Base-by-base conservation (phyloP, 495 filamentous ascomycete species). In the Penicillium taxi region DNA sequence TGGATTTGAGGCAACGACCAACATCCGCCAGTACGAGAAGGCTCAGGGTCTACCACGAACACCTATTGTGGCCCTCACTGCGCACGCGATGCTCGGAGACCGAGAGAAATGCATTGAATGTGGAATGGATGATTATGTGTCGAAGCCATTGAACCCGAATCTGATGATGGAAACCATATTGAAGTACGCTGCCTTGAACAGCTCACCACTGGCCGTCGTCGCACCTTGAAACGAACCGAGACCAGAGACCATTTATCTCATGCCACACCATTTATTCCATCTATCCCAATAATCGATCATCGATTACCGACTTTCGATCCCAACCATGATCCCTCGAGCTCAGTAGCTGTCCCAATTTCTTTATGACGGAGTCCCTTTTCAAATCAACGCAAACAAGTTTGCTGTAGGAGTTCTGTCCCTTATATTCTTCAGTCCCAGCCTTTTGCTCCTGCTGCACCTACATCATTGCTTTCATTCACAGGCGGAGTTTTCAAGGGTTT, bases 61-160 rank as follows among this genome's bases (percentile, higher is more conserved):
- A 1, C 82, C 82, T 0, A 85, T 90, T 20, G 74, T 93, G 4
- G 86, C 85, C 6, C 79, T 91, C 74, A 90, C 86, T 0, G 85
- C 86, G 1, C 79, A 74, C 19, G 85, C 85, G 0, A 88, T 89
- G 42, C 77, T 86, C 43, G 86, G 85, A 4, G 85, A 90, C 48
- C 68, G 65, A 12, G 85, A 90, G 50, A 89, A 86, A 50, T 90
- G 84, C 45, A 69, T 72, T 38, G 64, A 65, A 35, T 80, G 81
- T 5, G 86, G 86, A 6, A 89, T 90, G 84, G 82, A 89, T 45
- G 84, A 90, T 55, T 90, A 91, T 47, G 59, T 91, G 4, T 66
- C 82, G 12, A 91, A 89, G 46, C 85, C 85, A 0, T 77, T 89
- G 43, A 78, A 78, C 47, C 71, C 73, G 16, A 73, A 70, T 33